Base-by-base conservation (phyloP, 306 rosid genomes). In the Cucurbita maxima region DNA sequence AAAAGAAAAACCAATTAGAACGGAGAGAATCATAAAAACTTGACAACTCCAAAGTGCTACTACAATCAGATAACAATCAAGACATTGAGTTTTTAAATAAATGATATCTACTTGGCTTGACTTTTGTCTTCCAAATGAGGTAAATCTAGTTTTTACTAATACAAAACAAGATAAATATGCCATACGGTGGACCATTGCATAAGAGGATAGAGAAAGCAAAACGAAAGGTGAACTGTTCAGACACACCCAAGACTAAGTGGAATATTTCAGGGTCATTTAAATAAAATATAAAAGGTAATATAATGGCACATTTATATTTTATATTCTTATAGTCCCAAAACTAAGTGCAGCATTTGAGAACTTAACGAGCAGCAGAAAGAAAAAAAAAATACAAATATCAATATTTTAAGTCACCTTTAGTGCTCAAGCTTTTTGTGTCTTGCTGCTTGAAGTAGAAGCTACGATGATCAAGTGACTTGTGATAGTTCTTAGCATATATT, bases 371-470 rank as follows among this genome's bases (percentile, higher is more conserved):
- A 3, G 14, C 44, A 41, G 3, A n/a, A 14, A 73, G 16, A 4
- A 10, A n/a, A 55, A 30, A 1, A 44, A n/a, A 14, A 60, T 30
- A 47, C 22, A 60, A 56, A 20, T 9, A 48, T 63, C 55, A 34
- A 53, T 47, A 55, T 45, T 47, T 62, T 47, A 58, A 34, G 18
- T 76, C 86, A 95, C 99, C 99, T 85, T 95, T 95, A 58, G 96
- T 89, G 83, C 99, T 95, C 86, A 88, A 82, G 82, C 96, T 89
- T 81, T 89, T 95, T 22, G 96, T 77, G 79, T 95, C 99, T 68
- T 95, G 99, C 79, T 95, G 99, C 91, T 91, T 95, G 82, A 95
- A 95, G 86, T 95, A 95, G 86, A 95, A 95, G 87, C 99, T 95
- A 47, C 96, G 99, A 82, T 95, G 99, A 80, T 95, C 99, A 79